These are phyloP conservation scores for Naegleria gruberi DNA, from an alignment of 208 protist genomes.

Conservation along the genomic window DNA sequence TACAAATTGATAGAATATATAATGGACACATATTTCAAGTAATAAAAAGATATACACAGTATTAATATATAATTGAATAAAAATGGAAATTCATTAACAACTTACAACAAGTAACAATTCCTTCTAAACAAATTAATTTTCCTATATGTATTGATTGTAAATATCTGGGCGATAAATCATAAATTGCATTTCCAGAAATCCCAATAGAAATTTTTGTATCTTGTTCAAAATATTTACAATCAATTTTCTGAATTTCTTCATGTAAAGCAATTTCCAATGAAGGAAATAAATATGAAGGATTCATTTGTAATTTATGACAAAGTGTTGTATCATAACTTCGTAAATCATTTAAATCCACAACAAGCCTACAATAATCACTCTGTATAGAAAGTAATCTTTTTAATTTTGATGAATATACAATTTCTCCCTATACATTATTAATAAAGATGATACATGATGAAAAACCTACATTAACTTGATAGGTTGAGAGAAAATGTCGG, in stretches of 20 bases:
- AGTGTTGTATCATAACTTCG: background rate
- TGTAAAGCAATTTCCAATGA: background rate
- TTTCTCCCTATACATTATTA: background rate
- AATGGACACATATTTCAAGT: too few species aligned
- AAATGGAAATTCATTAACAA: background rate
- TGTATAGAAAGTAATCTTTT: background rate
- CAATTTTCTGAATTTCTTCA: background rate
- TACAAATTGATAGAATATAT: too few species aligned
- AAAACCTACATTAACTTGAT: background rate
- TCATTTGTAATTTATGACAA: background rate
- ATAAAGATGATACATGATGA: background rate
- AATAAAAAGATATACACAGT: too few species aligned
- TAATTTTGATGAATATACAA: background rate
- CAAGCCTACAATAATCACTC: background rate
- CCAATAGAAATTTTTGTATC: background rate
- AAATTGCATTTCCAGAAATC: background rate
- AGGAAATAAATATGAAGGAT: background rate
- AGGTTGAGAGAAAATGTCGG: background rate
- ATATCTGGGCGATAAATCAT: background rate
- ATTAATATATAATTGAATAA: too few species aligned
- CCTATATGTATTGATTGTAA: background rate
- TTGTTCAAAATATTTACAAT: background rate
- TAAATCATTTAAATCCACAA: background rate
- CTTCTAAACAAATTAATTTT: background rate
- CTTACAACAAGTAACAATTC: background rate